These are phyloP conservation scores for Tuber aestivum DNA, from an alignment of 495 filamentous ascomycete species.

Conservation along the genomic window DNA sequence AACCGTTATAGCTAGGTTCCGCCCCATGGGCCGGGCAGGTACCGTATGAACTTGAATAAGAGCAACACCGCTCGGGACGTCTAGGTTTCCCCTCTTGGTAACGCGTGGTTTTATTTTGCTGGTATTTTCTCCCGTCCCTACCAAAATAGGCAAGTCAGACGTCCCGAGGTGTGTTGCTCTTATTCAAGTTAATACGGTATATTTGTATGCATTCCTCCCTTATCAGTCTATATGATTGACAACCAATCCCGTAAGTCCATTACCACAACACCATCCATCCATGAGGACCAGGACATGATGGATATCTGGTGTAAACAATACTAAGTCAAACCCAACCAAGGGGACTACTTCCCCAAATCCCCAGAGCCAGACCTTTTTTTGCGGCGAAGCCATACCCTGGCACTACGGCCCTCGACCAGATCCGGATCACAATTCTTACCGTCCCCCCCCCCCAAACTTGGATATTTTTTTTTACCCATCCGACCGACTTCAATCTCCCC, in stretches of 20 bases:
- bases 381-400: slow-evolving; percentile 20
- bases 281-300: slow-evolving; percentile 51
- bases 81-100: too few relatives aligned
- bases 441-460: slow-evolving; percentile 26
- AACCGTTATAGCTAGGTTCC: slow-evolving; percentile 49
- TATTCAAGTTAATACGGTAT: too few relatives aligned
- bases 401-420: slow-evolving; percentile 11
- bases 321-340: slow-evolving; percentile 12
- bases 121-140: too few relatives aligned
- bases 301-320: slow-evolving; percentile 45
- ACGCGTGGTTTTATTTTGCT: too few relatives aligned
- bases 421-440: slow-evolving; percentile 21
- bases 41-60: too few relatives aligned
- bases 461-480: slow-evolving; percentile 35
- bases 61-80: too few relatives aligned
- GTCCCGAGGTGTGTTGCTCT: too few relatives aligned
- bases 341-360: slow-evolving; percentile 29
- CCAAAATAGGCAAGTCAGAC: too few relatives aligned
- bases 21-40: slow-evolving; percentile 51
- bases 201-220: slow-evolving; percentile 42
- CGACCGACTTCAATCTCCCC: background rate
- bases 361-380: slow-evolving; percentile 32
- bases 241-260: slow-evolving; percentile 41
- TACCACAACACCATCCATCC: slow-evolving; percentile 50
- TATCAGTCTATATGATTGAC: background rate